Evolutionary conservation across 106 monocot species (phyloP).

Genomic region (Ottelia alismoides): DNA sequence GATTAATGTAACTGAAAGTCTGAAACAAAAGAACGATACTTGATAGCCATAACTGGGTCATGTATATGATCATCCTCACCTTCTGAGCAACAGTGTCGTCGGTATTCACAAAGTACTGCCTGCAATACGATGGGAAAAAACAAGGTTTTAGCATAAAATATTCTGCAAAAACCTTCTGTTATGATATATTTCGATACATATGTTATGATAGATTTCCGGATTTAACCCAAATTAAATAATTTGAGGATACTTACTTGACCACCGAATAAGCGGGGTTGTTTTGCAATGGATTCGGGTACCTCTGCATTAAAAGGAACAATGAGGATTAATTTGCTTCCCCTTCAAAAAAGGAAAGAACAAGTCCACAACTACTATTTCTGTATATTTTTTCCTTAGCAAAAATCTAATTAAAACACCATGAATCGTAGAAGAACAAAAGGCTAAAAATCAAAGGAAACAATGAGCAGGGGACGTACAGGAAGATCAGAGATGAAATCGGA

Average conservation of each 20-base stretch:
- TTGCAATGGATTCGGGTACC: constrained; percentile 33
- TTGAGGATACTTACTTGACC: constrained; percentile 28
- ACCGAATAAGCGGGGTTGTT: constrained; percentile 46
- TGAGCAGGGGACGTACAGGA: constrained; percentile 16
- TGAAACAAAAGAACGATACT: no score
- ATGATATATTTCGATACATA: no score
- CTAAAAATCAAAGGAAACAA: background rate
- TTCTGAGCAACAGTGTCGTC: constrained; percentile 35
- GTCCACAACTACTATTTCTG: no score
- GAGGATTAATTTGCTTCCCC: background rate
- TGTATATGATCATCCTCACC: constrained; percentile 10
- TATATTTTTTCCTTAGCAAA: no score
- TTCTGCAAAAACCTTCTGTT: no score
- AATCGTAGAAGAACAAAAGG: background rate
- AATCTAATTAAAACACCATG: no score
- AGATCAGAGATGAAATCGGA: constrained; percentile 33
- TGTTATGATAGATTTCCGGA: background rate
- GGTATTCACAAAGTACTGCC: constrained; percentile 40
- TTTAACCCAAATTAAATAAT: background rate
- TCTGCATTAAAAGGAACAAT: constrained; percentile 18
- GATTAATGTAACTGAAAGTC: no score
- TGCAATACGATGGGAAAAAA: constrained; percentile 1
- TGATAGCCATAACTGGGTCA: no score
- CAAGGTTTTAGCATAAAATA: no score
- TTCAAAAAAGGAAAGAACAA: background rate